Evolutionary conservation across 345 rosid genomes (phyloP).

Genomic region (Eucalyptus regnans): DNA sequence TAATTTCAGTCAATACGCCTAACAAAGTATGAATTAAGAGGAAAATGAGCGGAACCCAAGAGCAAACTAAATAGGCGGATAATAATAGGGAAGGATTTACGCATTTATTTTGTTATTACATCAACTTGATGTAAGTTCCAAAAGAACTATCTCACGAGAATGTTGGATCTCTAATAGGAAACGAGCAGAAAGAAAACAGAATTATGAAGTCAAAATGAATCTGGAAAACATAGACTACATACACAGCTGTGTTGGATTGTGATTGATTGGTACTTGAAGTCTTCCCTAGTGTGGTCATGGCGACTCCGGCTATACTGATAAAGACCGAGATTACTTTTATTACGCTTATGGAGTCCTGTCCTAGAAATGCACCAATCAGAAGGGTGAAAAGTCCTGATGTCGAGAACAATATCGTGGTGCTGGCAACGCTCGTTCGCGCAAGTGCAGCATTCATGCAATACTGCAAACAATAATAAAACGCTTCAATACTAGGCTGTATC

Average conservation of each 20-base stretch:
- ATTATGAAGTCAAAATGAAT: not conserved
- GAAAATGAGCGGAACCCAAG: not conserved
- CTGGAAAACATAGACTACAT: not conserved
- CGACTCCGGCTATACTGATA: constrained; percentile 37
- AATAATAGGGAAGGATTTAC: not conserved
- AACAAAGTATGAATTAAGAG: not conserved
- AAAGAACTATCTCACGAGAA: not conserved
- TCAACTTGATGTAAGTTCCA: not conserved
- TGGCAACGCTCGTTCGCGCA: constrained; percentile 28
- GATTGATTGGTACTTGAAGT: constrained; percentile 16
- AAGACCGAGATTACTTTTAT: constrained; percentile 25
- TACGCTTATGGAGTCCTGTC: constrained; percentile 22
- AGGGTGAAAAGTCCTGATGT: constrained; percentile 42
- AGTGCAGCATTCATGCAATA: constrained; percentile 39
- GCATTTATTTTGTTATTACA: not conserved
- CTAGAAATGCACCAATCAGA: constrained; percentile 26
- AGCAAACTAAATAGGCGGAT: not conserved
- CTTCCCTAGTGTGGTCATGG: constrained; percentile 28
- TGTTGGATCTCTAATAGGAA: not conserved
- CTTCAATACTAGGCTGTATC: not conserved
- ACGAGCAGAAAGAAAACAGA: not conserved
- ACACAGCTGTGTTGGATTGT: constrained; percentile 1
- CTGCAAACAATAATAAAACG: constrained; percentile 3
- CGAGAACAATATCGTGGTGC: constrained; percentile 23
- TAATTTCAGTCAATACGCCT: not conserved